Evolutionary conservation across 805 yeast genomes (phyloP).

Genomic region (Cyberlindnera japonica): DNA sequence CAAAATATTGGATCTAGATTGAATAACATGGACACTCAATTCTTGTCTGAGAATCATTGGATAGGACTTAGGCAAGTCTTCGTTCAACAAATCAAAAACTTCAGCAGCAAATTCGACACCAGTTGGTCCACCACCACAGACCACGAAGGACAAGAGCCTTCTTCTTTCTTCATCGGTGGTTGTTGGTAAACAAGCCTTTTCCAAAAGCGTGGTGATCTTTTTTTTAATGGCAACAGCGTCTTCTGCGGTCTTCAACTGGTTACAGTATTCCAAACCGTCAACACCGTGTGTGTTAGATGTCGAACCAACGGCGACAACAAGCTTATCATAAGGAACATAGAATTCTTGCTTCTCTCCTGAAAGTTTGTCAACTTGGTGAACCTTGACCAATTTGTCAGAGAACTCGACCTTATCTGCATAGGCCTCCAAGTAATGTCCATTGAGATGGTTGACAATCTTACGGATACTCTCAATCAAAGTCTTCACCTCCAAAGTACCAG

Average conservation of each 20-base stretch:
- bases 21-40: conserved; percentile 64
- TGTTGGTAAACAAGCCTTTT: conserved; percentile 62
- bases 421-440: conserved; percentile 63
- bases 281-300: conserved; percentile 69
- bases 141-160: conserved; percentile 55
- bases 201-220: conserved; percentile 52
- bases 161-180: conserved; percentile 61
- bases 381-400: conserved; percentile 54
- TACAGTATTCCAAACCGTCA: conserved; percentile 59
- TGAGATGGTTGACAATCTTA: conserved; percentile 45
- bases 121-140: conserved; percentile 76
- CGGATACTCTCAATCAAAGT: conserved; percentile 63
- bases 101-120: conserved; percentile 76
- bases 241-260: conserved; percentile 61
- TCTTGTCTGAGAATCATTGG: conserved; percentile 61
- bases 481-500: conserved; percentile 64
- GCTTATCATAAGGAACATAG: conserved; percentile 68
- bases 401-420: conserved; percentile 56
- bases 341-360: conserved; percentile 41
- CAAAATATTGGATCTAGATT: conserved; percentile 62
- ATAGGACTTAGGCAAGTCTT: conserved; percentile 53
- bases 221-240: conserved; percentile 57
- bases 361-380: conserved; percentile 40
- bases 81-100: conserved; percentile 60
- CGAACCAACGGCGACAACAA: conserved; percentile 68